Base-by-base conservation (phyloP, 2,329 filamentous ascomycete genomes). In the Colletotrichum sp. region DNA sequence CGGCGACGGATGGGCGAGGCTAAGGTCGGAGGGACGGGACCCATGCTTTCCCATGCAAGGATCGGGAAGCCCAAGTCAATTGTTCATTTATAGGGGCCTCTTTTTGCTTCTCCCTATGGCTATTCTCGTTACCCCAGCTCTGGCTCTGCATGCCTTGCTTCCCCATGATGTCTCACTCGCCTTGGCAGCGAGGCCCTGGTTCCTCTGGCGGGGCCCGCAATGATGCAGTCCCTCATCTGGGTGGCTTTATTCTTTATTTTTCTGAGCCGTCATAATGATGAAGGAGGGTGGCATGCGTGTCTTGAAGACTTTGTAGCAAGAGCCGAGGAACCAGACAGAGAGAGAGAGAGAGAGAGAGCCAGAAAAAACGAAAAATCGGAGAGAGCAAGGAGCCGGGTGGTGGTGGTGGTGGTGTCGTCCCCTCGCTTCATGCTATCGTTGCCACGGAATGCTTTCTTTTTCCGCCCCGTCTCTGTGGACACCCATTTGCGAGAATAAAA, bases 101-200 rank as follows among this genome's bases (percentile, higher is more conserved):
- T 26, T 36, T 49, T 76, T 73, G 15, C 70, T 76, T 76, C 57
- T 73, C 70, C 57, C 70, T 68, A 64, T 30, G 57, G 70, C 44
- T 32, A 60, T 26, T 21, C 67, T 60, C 67, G 67, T 76, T 76
- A 73, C 73, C 73, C 73, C 70, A 76, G 70, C 59, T 64, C 73
- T 68, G 70, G 44, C 73, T 75, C 64, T 69, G 57, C 73, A 36
- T 76, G 57, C 64, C 73, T 68, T 32, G 24, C 49, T 55, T 30
- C 57, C 60, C 44, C 70, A 26, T 36, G 16, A 21, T 76, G 73
- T 76, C 73, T 76, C 64, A 76, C 64, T 52, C 28, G 28, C 18
- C 34, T 73, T 52, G 59, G 44, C 73, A 34, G 39, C 57, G 30
- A 59, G 39, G 18, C 39, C 39, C 39, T 49, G 39, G 39, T n/a